phyloP scores from a whole-genome alignment of 75 land plant genomes.

The Picea glauca region DNA sequence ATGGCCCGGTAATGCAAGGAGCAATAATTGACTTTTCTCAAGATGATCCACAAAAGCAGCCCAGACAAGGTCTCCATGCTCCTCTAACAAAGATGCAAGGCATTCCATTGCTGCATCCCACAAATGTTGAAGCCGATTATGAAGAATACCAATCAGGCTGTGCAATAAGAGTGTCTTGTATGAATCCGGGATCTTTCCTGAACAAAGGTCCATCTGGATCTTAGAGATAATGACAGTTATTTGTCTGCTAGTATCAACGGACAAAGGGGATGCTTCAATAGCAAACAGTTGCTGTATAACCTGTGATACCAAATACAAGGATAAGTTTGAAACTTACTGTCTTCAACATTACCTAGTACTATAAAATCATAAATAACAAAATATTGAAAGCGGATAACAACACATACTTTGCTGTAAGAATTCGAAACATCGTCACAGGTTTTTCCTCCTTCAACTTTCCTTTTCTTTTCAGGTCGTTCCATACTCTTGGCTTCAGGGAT shows the following conservation, averaged over 20 bases:
- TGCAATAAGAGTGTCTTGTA: slow-evolving; percentile 44
- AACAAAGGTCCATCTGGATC: slow-evolving; percentile 48
- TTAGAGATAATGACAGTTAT: slow-evolving; percentile 38
- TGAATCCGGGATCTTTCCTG: slow-evolving; percentile 41
- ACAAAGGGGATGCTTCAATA: slow-evolving; percentile 59
- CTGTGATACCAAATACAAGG: slow-evolving; percentile 28
- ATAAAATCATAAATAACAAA: no score
- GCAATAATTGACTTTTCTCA: slow-evolving; percentile 25
- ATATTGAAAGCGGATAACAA: no score
- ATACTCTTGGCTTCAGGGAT: background rate
- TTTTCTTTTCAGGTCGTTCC: slow-evolving; percentile 3
- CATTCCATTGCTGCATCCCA: slow-evolving; percentile 70
- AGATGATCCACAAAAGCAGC: slow-evolving; percentile 37
- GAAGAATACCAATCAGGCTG: slow-evolving; percentile 70
- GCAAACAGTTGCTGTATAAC: slow-evolving; percentile 52
- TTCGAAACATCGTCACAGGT: background rate
- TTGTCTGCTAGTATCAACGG: slow-evolving; percentile 53
- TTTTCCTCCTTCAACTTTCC: slow-evolving; percentile 3
- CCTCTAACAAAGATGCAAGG: slow-evolving; percentile 44
- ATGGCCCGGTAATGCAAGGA: slow-evolving; percentile 13
- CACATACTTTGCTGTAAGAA: background rate
- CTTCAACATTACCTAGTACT: slow-evolving; percentile 10
- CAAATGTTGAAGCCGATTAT: slow-evolving; percentile 62
- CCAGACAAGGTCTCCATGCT: slow-evolving; percentile 37
- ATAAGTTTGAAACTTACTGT: background rate